Evolutionary conservation across 805 yeast genomes (phyloP).

Genomic region (Zygotorulaspora danielsina): DNA sequence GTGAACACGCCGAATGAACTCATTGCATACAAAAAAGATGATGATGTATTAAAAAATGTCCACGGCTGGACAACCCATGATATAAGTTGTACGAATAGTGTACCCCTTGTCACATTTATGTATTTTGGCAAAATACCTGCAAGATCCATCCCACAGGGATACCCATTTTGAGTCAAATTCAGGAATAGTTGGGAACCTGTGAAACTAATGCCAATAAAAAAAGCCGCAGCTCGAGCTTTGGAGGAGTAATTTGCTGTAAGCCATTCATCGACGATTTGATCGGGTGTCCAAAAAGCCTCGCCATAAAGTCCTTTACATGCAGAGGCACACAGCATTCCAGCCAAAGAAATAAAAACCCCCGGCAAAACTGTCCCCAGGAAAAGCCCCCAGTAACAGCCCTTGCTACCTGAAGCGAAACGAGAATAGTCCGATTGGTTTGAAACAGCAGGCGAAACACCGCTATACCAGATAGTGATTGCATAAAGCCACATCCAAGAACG

Average conservation of each 20-base stretch:
- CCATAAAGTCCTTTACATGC: constrained; percentile 37
- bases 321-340: constrained; percentile 39
- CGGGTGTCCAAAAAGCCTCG: constrained; percentile 38
- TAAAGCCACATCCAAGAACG: constrained; percentile 42
- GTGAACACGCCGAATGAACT: constrained; percentile 39
- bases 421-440: constrained; percentile 42
- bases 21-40: constrained; percentile 38
- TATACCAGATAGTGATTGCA: constrained; percentile 40
- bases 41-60: constrained; percentile 39
- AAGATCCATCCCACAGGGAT: constrained; percentile 40
- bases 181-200: constrained; percentile 36
- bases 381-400: constrained; percentile 32
- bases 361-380: constrained; percentile 35
- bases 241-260: constrained; percentile 35
- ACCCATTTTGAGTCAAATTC: constrained; percentile 38
- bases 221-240: constrained; percentile 40
- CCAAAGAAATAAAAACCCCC: constrained; percentile 40
- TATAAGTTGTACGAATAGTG: constrained; percentile 33
- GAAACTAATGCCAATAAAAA: constrained; percentile 39
- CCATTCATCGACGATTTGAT: constrained; percentile 40
- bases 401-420: constrained; percentile 35
- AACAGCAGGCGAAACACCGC: constrained; percentile 39
- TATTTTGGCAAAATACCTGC: constrained; percentile 36
- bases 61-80: constrained; percentile 41
- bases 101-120: constrained; percentile 38